These are phyloP conservation scores for Coniochaeta sp. DNA, from an alignment of 2,329 filamentous ascomycete species.

Conservation along the genomic window DNA sequence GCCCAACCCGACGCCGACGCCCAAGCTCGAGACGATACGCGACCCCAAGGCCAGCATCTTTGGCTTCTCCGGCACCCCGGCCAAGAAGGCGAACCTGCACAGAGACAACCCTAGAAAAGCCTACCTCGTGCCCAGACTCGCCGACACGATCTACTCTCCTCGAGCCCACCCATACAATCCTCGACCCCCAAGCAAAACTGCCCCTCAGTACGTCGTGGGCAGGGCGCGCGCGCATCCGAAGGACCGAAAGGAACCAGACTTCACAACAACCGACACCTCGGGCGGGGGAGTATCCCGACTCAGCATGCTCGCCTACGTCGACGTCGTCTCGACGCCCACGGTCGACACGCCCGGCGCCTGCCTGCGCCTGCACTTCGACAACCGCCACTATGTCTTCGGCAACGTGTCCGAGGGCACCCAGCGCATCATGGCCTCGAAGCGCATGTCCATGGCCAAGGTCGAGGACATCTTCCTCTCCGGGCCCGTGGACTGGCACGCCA, in stretches of 20 bases:
- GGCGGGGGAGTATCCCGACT: neutral
- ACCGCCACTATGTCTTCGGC: conserved; percentile 79
- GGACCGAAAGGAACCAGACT: neutral
- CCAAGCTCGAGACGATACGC: neutral
- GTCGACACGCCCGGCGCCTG: conserved; percentile 79
- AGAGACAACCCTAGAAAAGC: neutral
- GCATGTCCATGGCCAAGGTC: conserved; percentile 55
- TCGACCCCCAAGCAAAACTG: neutral
- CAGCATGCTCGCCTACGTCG: conserved; percentile 65
- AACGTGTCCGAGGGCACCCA: conserved; percentile 79
- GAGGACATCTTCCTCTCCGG: conserved; percentile 81
- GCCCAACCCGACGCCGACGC: neutral
- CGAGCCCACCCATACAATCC: neutral
- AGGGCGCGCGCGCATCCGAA: neutral
- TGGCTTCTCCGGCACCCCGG: neutral
- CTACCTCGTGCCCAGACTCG: neutral
- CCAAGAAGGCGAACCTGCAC: neutral
- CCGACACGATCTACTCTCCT: neutral
- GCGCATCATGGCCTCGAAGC: conserved; percentile 63
- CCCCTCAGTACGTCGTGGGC: neutral
- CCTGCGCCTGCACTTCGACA: conserved; percentile 71
- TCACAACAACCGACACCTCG: neutral
- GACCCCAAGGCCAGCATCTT: neutral
- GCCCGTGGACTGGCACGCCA: conserved; percentile 63
- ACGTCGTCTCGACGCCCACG: conserved; percentile 75